These are phyloP conservation scores for Didymella keratinophila DNA, from an alignment of 2,329 filamentous ascomycete genomes.

Conservation along the genomic window DNA sequence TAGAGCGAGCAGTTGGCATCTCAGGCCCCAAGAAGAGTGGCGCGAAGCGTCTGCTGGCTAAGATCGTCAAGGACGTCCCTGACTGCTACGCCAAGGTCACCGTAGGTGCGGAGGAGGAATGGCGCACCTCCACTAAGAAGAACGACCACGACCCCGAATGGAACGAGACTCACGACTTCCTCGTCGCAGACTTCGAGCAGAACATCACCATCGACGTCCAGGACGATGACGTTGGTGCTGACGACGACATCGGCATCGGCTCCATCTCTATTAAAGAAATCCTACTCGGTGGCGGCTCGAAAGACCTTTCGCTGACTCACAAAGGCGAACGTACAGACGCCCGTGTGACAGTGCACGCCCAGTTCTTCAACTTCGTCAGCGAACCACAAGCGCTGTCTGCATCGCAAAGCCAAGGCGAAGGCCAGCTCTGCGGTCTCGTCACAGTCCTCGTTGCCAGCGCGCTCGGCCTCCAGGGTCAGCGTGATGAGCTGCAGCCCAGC, in stretches of 20 bases:
- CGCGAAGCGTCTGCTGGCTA: conserved; percentile 52
- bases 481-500: conserved; percentile 57
- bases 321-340: conserved; percentile 51
- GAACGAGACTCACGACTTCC: conserved; percentile 60
- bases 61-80: conserved; percentile 57
- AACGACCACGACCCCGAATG: conserved; percentile 55
- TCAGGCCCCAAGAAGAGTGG: conserved; percentile 51
- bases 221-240: conserved; percentile 54
- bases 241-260: conserved; percentile 57
- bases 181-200: conserved; percentile 58
- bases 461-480: conserved; percentile 53
- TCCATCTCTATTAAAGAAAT: conserved; percentile 54
- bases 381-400: conserved; percentile 47
- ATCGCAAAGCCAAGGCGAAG: conserved; percentile 30
- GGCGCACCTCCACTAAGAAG: conserved; percentile 55
- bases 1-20: conserved; percentile 53
- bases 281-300: conserved; percentile 53
- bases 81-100: conserved; percentile 58
- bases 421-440: conserved; percentile 52
- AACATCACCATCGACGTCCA: conserved; percentile 53
- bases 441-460: conserved; percentile 57
- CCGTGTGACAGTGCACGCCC: conserved; percentile 49
- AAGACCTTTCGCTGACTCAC: conserved; percentile 52
- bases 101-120: conserved; percentile 55
- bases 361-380: conserved; percentile 55